Base-by-base conservation (phyloP, 2,329 filamentous ascomycete genomes). In the Ceratocystis harringtonii region DNA sequence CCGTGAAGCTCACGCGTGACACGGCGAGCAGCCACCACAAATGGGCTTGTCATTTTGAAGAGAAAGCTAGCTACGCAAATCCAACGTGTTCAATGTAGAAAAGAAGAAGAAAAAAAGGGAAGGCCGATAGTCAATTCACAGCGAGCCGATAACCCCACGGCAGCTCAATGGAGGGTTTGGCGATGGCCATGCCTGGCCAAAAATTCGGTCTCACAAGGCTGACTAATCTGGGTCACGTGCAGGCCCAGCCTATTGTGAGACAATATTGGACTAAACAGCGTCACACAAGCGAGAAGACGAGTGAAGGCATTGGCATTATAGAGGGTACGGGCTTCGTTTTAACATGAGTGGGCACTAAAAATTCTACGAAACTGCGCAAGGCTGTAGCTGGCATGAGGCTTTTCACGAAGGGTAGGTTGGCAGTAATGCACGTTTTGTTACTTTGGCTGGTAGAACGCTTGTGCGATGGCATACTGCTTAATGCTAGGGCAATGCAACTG, bases 1-100 rank as follows among this genome's bases (percentile, higher is more conserved):
- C 87, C 88, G 68, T 80, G 79, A 66, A 84, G 73, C 71, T 83
- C 79, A 67, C 79, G 78, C 63, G 77, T 78, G 62, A 78, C 77
- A 64, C 74, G 75, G 64, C 75, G 75, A 66, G 77, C 75, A 43
- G 76, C 76, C 15, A 70, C 68, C 5, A 71, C 69, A 43, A 70
- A 69, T 48, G 71, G 70, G 15, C 70, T 72, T n/a, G 77, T 75
- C 77, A 79, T 78, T 25, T 41, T 45, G 55, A 55, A 41, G 22
- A 52, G 19, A 52, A 12, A 3, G 4, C 36, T 41, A 15, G 36
- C 36, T 41, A 41, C 4, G 3, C 48, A 5, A 25, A 10, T 12
- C 6, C 15, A 25, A 15, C 2, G 48, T 25, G 8, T 52, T 52
- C 10, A 15, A 28, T 52, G 2, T n/a, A 5, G 55, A 10, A 30